Evolutionary conservation across 768 basidiomycete genomes (phyloP).

Genomic region (Phylloporus rhodoxanthus): DNA sequence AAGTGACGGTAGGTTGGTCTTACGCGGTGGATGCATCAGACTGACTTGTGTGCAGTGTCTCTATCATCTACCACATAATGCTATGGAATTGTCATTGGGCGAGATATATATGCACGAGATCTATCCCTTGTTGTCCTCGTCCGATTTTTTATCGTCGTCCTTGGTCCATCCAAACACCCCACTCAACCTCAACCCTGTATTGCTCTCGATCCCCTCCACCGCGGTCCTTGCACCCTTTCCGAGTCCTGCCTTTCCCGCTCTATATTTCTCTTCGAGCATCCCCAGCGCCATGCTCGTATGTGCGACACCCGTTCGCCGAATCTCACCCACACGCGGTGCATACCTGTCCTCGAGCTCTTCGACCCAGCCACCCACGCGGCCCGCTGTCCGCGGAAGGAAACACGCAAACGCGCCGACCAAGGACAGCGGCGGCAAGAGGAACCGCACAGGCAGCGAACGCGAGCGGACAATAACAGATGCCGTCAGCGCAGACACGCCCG

Average conservation of each 20-base stretch:
- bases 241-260: slow-evolving; percentile 40
- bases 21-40: background rate
- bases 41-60: background rate
- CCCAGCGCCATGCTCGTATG: slow-evolving; percentile 58
- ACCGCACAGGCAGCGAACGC: slow-evolving; percentile 60
- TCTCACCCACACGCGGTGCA: slow-evolving; percentile 61
- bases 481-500: slow-evolving; percentile 81
- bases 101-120: background rate
- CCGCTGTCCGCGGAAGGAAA: slow-evolving; percentile 81
- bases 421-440: slow-evolving; percentile 72
- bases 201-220: slow-evolving; percentile 55
- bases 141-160: slow-evolving; percentile 10
- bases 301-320: slow-evolving; percentile 58
- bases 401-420: slow-evolving; percentile 64
- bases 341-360: slow-evolving; percentile 65
- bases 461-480: slow-evolving; percentile 84
- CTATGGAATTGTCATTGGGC: background rate
- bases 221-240: slow-evolving; percentile 40
- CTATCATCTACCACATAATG: background rate
- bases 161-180: slow-evolving; percentile 49
- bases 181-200: slow-evolving; percentile 67
- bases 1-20: slow-evolving; percentile 7
- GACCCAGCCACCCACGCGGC: slow-evolving; percentile 62
- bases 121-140: slow-evolving; percentile 15
- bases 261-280: slow-evolving; percentile 47